phyloP scores from a whole-genome alignment of 2,329 filamentous ascomycete species.

The Botrytis sinoallii region DNA sequence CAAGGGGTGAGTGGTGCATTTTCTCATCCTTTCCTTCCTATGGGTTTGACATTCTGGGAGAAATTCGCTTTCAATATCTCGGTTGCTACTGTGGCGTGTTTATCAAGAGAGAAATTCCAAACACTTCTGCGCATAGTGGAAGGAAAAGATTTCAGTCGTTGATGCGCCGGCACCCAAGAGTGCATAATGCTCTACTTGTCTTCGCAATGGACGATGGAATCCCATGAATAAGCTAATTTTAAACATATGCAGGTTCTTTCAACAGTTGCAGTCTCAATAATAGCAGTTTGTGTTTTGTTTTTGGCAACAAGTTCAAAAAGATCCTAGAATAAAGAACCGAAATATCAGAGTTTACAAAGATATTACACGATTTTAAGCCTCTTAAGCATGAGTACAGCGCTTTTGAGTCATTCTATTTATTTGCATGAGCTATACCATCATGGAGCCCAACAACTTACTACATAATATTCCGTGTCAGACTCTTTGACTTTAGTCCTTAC shows the following conservation, averaged over 20 bases:
- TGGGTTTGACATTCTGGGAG: neutral
- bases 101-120: neutral
- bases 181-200: neutral
- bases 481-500: slow-evolving; percentile 67
- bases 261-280: slow-evolving; percentile 58
- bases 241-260: slow-evolving; percentile 54
- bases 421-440: slow-evolving; percentile 66
- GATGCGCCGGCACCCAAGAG: neutral
- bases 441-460: slow-evolving; percentile 70
- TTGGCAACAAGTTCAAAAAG: slow-evolving; percentile 45
- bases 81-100: neutral
- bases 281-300: slow-evolving; percentile 63
- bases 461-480: slow-evolving; percentile 84
- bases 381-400: slow-evolving; percentile 86
- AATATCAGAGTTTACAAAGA: slow-evolving; percentile 15
- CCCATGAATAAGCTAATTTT: neutral
- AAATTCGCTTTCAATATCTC: neutral
- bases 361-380: slow-evolving; percentile 68
- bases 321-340: slow-evolving; percentile 5
- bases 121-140: neutral
- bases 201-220: neutral
- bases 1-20: slow-evolving; percentile 57
- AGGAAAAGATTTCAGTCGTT: neutral
- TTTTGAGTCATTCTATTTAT: slow-evolving; percentile 75
- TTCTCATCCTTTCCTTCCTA: neutral